These are phyloP conservation scores for Akebia trifoliata DNA, from an alignment of 164 flowering plant species.

Conservation along the genomic window DNA sequence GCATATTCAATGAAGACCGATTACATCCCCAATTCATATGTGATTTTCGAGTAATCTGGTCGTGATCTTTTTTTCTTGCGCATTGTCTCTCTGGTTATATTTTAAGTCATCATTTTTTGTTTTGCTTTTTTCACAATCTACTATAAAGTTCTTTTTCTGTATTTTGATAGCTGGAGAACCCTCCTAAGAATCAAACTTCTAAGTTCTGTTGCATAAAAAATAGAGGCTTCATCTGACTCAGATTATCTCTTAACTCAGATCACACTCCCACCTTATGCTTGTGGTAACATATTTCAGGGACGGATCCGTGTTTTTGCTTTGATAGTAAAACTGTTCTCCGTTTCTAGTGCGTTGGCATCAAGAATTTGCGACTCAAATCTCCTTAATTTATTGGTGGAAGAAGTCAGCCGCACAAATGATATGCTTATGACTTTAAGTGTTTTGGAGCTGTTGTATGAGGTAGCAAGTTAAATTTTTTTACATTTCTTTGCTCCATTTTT, in stretches of 20 bases:
- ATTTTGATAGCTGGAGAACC: too few species aligned
- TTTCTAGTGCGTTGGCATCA: slow-evolving; percentile 69
- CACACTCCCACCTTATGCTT: not conserved
- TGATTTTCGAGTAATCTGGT: too few species aligned
- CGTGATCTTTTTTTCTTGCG: too few species aligned
- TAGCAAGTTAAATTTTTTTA: slow-evolving; percentile 12
- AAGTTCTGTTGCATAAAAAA: too few species aligned
- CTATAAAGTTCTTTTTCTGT: too few species aligned
- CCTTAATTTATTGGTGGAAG: slow-evolving; percentile 63
- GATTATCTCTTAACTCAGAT: not conserved
- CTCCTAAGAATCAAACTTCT: too few species aligned
- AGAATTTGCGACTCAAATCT: slow-evolving; percentile 47
- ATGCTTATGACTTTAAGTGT: slow-evolving; percentile 61
- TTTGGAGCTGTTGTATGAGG: slow-evolving; percentile 87
- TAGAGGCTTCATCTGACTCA: too few species aligned
- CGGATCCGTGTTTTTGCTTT: slow-evolving; percentile 73
- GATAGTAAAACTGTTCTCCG: slow-evolving; percentile 79
- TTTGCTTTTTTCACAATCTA: too few species aligned
- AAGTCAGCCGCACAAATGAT: slow-evolving; percentile 51
- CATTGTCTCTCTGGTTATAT: too few species aligned
- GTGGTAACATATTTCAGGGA: slow-evolving; percentile 48
- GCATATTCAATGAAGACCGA: too few species aligned
- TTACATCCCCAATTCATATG: too few species aligned
- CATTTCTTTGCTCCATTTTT: not conserved
- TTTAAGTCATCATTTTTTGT: too few species aligned